Conservation (phyloP, 2,329 filamentous ascomycete genomes). For the Metarhizium sp. region DNA sequence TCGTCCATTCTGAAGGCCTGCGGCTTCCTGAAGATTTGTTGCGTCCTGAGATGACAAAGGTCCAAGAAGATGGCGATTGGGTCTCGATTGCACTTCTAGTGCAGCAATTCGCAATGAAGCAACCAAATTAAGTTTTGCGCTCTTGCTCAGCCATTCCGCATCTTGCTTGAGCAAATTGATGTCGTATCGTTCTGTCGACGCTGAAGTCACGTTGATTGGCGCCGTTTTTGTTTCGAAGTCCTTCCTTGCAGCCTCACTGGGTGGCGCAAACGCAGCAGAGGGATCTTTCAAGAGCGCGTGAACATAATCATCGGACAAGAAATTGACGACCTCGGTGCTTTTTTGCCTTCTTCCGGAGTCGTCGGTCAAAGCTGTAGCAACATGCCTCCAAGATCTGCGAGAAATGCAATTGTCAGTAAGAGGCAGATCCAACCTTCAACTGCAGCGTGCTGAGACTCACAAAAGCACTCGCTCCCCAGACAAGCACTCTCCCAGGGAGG, state of each 20-base stretch:
- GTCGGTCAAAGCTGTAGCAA: conserved; percentile 48
- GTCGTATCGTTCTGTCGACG: conserved; percentile 57
- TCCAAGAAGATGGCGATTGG: conserved; percentile 61
- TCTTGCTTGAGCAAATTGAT: conserved; percentile 77
- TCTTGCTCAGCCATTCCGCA: conserved; percentile 74
- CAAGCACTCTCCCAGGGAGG: conserved; percentile 77
- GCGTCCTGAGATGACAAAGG: conserved; percentile 71
- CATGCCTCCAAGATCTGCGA: conserved; percentile 51
- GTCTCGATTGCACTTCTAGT: conserved; percentile 73
- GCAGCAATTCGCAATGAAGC: conserved; percentile 71
- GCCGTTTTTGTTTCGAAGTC: conserved; percentile 78
- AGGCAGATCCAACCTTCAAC: neutral
- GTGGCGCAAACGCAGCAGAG: conserved; percentile 55
- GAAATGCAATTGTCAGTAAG: conserved; percentile 12
- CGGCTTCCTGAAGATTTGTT: conserved; percentile 64
- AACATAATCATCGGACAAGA: conserved; percentile 63
- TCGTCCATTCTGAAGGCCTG: conserved; percentile 53
- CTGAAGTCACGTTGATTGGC: conserved; percentile 72
- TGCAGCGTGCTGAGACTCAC: conserved; percentile 42
- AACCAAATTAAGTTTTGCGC: conserved; percentile 69
- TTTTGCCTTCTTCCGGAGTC: conserved; percentile 43
- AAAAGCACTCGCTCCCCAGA: conserved; percentile 71
- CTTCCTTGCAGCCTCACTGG: conserved; percentile 53
- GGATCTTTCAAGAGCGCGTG: conserved; percentile 59
- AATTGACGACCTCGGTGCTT: conserved; percentile 50